Evolutionary conservation across 805 yeast species (phyloP), one percentile per base, ranked within the genome.

Genomic region (Candida bentonensis): DNA sequence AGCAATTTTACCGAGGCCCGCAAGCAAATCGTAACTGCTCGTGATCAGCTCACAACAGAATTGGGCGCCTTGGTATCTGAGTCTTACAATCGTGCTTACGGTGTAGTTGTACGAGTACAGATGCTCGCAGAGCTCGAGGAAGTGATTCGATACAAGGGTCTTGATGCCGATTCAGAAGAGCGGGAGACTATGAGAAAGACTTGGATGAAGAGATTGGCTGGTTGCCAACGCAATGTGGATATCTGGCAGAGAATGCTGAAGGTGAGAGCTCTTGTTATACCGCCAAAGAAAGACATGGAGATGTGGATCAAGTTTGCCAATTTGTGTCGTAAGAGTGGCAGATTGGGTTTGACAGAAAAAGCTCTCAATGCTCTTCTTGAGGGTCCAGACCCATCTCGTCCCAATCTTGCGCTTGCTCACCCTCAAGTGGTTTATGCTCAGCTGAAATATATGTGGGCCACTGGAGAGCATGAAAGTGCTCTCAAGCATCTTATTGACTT

Each of bases 261-360:
- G 59, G 95, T 89, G 1, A 72, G 98, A 46, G 89, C 96, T 0
- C 69, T 92, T 41, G 97, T 92, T 13, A 83, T 92, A 40, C 81
- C 82, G 50, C 99, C 98, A 2, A 85, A 88, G 52, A 94, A 92
- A 55, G 96, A 92, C 58, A 82, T 88, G 92, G 92, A 84, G 44
- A 85, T 88, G 75, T 87, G 97, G 96, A 89, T 92, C 55, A 88
- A 92, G 61, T 94, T 92, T 69, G 97, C 98, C 20, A 92, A 92
- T 56, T 67, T 92, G 46, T 87, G 97, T 59, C 74, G 98, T 49
- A 92, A 92, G 64, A 82, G 96, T 15, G 96, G 95, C 4, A 71
- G 99, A 50, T 67, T 86, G 53, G 89, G 89, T 4, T 66, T 94
- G 44, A 96, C 98, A 2, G 96, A 89, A 57, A 87, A 87, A 58